Conservation (phyloP, 2,329 filamentous ascomycete species). For the Gliomastix tumulicola region DNA sequence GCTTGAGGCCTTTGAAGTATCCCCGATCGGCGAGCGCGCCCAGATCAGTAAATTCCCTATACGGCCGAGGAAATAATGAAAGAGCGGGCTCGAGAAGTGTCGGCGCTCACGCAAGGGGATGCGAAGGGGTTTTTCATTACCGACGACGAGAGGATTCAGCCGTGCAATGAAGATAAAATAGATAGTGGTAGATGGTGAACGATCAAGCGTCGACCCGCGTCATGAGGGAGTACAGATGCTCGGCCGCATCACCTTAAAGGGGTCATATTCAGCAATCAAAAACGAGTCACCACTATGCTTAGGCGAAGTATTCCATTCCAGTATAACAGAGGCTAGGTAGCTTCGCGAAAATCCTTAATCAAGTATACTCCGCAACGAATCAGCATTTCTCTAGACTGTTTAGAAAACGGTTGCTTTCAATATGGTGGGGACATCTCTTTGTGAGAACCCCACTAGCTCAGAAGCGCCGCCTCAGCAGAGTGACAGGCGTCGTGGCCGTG, state of each 20-base stretch:
- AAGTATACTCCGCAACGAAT: no score
- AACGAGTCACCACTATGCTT: conserved; percentile 9
- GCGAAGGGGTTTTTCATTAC: conserved; percentile 8
- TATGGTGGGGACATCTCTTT: no score
- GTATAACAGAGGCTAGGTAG: no score
- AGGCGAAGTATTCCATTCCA: conserved; percentile 6
- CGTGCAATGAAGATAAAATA: conserved; percentile 7
- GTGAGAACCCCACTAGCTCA: no score
- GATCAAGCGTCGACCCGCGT: conserved; percentile 8
- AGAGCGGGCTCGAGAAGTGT: conserved; percentile 7
- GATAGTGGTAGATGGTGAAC: conserved; percentile 9
- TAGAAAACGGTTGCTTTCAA: no score
- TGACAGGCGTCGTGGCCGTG: no score
- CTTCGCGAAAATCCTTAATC: no score
- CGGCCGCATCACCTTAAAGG: conserved; percentile 7
- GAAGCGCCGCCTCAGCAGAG: no score
- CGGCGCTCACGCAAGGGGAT: conserved; percentile 9
- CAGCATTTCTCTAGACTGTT: conserved; percentile 9
- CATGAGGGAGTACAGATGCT: conserved; percentile 9
- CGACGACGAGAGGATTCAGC: conserved; percentile 8
- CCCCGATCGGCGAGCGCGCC: conserved; percentile 6
- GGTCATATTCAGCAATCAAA: conserved; percentile 8
- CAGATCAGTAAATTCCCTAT: conserved; percentile 5
- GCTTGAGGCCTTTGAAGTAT: conserved; percentile 5
- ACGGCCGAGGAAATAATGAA: conserved; percentile 5